Evolutionary conservation across 2,329 filamentous ascomycete species (phyloP), one percentile per base, ranked within the genome.

Genomic region (Pseudopithomyces maydicus): DNA sequence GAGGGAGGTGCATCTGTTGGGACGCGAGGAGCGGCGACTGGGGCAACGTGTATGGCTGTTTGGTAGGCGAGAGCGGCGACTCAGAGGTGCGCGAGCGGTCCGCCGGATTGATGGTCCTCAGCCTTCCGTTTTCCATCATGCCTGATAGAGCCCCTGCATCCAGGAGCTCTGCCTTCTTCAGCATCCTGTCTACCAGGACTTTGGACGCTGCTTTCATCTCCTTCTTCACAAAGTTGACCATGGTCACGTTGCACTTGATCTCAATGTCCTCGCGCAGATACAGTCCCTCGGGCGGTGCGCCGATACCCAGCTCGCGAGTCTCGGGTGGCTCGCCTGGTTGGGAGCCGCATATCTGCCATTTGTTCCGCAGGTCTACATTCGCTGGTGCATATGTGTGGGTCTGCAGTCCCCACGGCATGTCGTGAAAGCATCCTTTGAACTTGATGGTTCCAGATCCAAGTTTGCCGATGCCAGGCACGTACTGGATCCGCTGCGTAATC

Each of bases 261-360:
- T 90, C 87, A 39, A 90, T 88, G 61, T 90, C 88, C 66, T 90
- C 87, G 55, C 87, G 82, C 56, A 90, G 77, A 65, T 90, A 90
- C 2, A 90, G 74, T 0, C 88, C 88, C 56, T 90, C 86, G 22
- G 79, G 76, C 0, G 88, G 88, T 0, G 82, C 85, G 43, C 86
- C 85, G 0, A 89, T 80, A 4, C 88, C 88, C 46, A 90, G 81
- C 74, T 90, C 88, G 20, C 81, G 79, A 20, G 79, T 75, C 75
- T 89, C 85, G 1, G 85, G 82, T 1, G 84, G 79, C 72, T 90
- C 88, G 47, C 87, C 88, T 0, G 87, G 84, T 73, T 90, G 87
- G 70, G 90, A 90, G 7, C 88, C 88, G 58, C 81, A 83, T 54
- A 90, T 85, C 67, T 84, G 82, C 73, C 89, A 90, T 65, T 84